These are phyloP conservation scores for Gracilaria gracilis DNA, from an alignment of 23 red algal genomes.

Conservation along the genomic window DNA sequence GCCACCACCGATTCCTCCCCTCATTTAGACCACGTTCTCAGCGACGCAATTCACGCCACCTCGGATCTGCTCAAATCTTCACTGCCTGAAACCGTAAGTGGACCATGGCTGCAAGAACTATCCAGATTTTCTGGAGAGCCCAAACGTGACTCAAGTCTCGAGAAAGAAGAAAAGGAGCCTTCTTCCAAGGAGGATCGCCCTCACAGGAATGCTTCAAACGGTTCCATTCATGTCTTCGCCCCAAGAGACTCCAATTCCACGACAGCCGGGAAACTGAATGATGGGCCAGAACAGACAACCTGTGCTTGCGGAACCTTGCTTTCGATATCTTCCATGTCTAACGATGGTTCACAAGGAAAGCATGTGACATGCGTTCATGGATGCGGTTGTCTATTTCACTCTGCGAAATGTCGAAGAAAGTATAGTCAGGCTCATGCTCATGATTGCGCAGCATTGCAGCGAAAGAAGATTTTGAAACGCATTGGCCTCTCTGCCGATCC, in stretches of 20 bases:
- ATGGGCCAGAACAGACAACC: neutral
- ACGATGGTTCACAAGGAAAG: neutral
- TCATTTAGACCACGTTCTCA: slow-evolving; percentile 10
- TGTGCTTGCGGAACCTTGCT: slow-evolving; percentile 6
- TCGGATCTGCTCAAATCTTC: neutral
- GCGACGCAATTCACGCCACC: slow-evolving; percentile 5
- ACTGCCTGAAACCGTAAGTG: neutral
- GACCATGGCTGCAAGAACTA: slow-evolving; percentile 16
- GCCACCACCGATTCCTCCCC: neutral
- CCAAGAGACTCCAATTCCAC: neutral
- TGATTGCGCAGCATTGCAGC: slow-evolving; percentile 19
- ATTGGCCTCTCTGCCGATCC: slow-evolving; percentile 18
- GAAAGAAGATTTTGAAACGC: slow-evolving; percentile 4
- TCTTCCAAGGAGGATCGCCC: neutral
- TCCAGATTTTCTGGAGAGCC: neutral
- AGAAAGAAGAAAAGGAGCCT: neutral
- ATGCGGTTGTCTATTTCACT: slow-evolving; percentile 14
- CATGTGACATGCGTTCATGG: slow-evolving; percentile 30
- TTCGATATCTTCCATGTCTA: neutral
- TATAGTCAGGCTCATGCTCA: slow-evolving; percentile 14
- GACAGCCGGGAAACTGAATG: neutral
- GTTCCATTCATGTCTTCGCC: neutral
- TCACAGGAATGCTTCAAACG: neutral
- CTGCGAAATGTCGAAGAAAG: slow-evolving; percentile 17
- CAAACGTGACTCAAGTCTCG: neutral